Conservation (phyloP, 805 yeast genomes). For the Metschnikowia dekortorum region DNA sequence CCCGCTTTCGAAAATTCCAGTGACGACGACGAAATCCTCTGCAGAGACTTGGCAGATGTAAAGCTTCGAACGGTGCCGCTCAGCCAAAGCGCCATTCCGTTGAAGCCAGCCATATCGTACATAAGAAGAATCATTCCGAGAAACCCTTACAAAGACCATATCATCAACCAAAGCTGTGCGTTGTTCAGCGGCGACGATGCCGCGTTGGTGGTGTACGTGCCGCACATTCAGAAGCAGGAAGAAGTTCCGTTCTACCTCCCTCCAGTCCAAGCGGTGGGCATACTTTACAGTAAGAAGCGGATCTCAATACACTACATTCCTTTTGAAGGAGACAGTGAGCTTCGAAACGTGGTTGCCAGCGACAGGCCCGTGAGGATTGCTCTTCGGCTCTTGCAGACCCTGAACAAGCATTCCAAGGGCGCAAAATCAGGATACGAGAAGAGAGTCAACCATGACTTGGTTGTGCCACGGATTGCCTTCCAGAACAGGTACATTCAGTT, state of each 20-base stretch:
- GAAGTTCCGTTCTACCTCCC: conserved; percentile 90
- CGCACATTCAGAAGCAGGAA: conserved; percentile 58
- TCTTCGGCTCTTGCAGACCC: conserved; percentile 70
- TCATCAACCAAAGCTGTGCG: conserved; percentile 81
- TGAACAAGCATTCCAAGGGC: conserved; percentile 79
- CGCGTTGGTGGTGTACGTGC: conserved; percentile 65
- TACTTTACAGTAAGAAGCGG: conserved; percentile 44
- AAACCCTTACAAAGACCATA: conserved; percentile 79
- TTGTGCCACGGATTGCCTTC: conserved; percentile 76
- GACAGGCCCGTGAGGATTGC: conserved; percentile 81
- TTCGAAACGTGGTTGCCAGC: conserved; percentile 31
- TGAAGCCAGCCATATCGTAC: conserved; percentile 43
- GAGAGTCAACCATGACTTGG: conserved; percentile 81
- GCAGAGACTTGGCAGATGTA: conserved; percentile 33
- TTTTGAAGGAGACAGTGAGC: conserved; percentile 32
- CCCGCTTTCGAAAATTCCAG: conserved; percentile 22
- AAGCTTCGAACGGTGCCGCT: conserved; percentile 29
- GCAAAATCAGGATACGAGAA: conserved; percentile 81
- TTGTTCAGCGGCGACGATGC: conserved; percentile 38
- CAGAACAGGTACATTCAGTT: conserved; percentile 77
- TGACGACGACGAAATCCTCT: conserved; percentile 15
- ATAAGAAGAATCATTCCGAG: conserved; percentile 90
- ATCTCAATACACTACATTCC: conserved; percentile 77
- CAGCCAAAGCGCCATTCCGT: conserved; percentile 15
- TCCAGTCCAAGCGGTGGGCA: conserved; percentile 71